Base-by-base conservation (phyloP, 192 early-diverging fungal species). In the Rhizophagus clarus region DNA sequence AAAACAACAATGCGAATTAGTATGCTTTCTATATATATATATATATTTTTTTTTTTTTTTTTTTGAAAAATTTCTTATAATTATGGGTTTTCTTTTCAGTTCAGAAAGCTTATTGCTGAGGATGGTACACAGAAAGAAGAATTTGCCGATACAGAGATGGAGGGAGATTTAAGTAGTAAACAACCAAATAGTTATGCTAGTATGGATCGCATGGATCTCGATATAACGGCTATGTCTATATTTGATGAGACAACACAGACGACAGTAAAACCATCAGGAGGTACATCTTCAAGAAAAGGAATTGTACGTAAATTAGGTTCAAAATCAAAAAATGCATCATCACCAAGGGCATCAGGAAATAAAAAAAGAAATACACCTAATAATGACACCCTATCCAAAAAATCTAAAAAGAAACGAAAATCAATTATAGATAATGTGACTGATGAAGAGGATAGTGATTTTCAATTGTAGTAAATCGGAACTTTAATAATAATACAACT, bases 1-100 rank as follows among this genome's bases (percentile, higher is more conserved):
- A 24, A 42, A 66, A 22, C 68, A 76, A 68, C 87, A 89, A 68
- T 81, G 79, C 11, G 77, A 79, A 79, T 61, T 71, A 49, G 77
- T 79, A 67, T 37, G 9, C 11, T 34, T n/a, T n/a, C n/a, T 20
- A 37, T 40, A 9, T 24, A 42, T 79, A 49, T 42, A n/a, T 6
- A 29, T 26, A 29, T 24, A 5, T 20, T 56, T 68, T 31, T 14
- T 51, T 15, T 34, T 42, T 40, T 24, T 34, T 7, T 61, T 61
- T 29, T 4, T 40, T 47, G 22, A 31, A 68, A 40, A 29, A 22
- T 15, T 61, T 26, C 28, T 42, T 7, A 51, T 64, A n/a, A 51
- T 49, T 6, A 37, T 68, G 22, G 1, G 42, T 10, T 26, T 47
- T 64, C 28, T 32, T 71, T 37, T 26, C 26, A 79, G 77, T 79